Percentiles rank a stretch among this genome's conserved stretches.
Conservation (phyloP, 352 stramenopile species). For the Plasmopara viticola region DNA sequence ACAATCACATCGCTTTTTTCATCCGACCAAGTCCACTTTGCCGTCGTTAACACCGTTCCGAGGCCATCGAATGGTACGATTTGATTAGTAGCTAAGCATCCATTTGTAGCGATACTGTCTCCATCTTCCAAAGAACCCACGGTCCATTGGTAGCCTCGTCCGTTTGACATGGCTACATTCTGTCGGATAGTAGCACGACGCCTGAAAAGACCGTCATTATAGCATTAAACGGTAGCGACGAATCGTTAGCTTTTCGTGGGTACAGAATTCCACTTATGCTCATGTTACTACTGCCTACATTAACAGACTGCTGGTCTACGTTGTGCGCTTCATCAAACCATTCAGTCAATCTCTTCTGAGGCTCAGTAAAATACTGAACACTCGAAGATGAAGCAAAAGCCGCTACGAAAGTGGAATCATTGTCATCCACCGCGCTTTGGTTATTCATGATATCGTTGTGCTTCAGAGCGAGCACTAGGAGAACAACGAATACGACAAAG, state of each 20-base stretch:
- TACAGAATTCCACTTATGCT: constrained; percentile 19
- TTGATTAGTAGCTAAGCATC: constrained; percentile 14
- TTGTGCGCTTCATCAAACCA: constrained; percentile 20
- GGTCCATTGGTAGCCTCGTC: constrained; percentile 24
- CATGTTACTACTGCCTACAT: constrained; percentile 15
- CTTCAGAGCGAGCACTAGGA: constrained; percentile 18
- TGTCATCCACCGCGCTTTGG: constrained; percentile 2
- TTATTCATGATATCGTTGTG: constrained; percentile 1
- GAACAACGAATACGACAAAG: constrained; percentile 17
- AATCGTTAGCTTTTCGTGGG: constrained; percentile 10
- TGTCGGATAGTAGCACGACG: constrained; percentile 8
- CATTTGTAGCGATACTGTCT: constrained; percentile 12
- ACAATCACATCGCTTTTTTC: constrained; percentile 11
- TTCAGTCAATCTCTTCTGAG: too few relatives aligned
- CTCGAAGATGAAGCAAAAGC: constrained; percentile 8
- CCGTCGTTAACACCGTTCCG: constrained; percentile 9
- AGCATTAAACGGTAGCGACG: constrained; percentile 14
- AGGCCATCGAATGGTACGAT: constrained; percentile 8
- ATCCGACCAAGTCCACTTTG: constrained; percentile 14
- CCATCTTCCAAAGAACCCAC: constrained; percentile 10
- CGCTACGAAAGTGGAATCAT: constrained; percentile 1
- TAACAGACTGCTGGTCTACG: constrained; percentile 17
- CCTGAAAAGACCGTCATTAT: constrained; percentile 12
- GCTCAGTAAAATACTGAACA: too few relatives aligned
- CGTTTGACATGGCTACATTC: constrained; percentile 16